phyloP scores from a whole-genome alignment of 2,329 filamentous ascomycete genomes.

The Fusarium brevicatenulatum region DNA sequence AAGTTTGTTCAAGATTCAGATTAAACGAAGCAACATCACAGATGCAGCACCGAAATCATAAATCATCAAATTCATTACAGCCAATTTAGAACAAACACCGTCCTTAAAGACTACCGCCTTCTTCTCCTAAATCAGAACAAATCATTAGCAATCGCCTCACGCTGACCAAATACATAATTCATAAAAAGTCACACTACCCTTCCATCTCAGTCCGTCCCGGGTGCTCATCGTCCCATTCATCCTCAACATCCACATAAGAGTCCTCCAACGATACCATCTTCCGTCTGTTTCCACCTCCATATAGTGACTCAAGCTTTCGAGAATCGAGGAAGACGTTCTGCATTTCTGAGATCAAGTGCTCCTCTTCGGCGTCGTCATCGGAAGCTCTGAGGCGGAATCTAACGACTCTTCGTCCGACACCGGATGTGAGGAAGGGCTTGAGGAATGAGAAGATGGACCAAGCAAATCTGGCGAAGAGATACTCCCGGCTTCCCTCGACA shows the following conservation, averaged over 20 bases:
- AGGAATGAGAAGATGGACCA: conserved; percentile 28
- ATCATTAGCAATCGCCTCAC: neutral
- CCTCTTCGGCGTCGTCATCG: conserved; percentile 20
- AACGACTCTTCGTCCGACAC: conserved; percentile 16
- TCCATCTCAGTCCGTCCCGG: conserved; percentile 30
- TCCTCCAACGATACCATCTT: conserved; percentile 13
- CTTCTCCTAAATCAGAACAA: neutral
- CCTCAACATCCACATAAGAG: conserved; percentile 31
- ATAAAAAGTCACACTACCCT: conserved; percentile 1
- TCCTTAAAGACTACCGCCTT: neutral
- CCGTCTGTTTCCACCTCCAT: conserved; percentile 10
- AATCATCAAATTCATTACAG: neutral
- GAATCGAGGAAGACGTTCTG: conserved; percentile 31
- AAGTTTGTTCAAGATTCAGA: no score
- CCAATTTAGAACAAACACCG: neutral
- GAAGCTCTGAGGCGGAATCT: conserved; percentile 8
- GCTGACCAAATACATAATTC: neutral
- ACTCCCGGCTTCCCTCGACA: conserved; percentile 18
- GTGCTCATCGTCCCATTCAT: conserved; percentile 34
- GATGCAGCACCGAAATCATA: rapidly evolving
- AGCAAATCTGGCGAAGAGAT: conserved; percentile 25
- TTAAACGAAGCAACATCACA: no score
- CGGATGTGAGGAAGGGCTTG: conserved; percentile 26
- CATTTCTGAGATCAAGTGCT: conserved; percentile 19
- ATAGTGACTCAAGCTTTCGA: conserved; percentile 15